phyloP scores from a whole-genome alignment of 2,329 filamentous ascomycete genomes.

The Phaeosphaeriaceae sp. region DNA sequence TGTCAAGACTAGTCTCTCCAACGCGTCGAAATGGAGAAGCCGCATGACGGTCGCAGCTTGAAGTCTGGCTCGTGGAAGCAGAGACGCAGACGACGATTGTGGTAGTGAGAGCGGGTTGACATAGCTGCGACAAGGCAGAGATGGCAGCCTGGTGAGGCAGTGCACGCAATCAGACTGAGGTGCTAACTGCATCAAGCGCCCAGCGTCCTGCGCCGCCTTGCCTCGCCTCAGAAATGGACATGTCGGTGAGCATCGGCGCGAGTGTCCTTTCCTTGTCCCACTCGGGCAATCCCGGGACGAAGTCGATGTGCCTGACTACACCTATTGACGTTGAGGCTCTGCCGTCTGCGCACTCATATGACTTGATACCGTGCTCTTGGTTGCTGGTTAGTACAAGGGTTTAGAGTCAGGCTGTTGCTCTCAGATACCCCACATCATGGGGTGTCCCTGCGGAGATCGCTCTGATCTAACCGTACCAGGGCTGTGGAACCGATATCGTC shows the following conservation, averaged over 20 bases:
- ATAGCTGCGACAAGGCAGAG: no score
- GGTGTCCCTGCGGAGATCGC: conserved; percentile 4
- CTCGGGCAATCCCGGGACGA: neutral
- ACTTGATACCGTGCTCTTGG: neutral
- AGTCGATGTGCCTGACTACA: neutral
- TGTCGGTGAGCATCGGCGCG: neutral
- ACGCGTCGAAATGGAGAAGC: no score
- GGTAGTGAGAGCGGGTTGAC: no score
- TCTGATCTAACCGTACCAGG: conserved; percentile 2
- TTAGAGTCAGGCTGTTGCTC: neutral
- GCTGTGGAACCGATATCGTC: neutral
- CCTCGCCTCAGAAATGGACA: neutral
- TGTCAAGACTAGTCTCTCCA: no score
- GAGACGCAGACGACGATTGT: no score
- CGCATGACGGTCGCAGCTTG: no score
- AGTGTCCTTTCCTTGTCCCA: neutral
- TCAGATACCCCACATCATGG: conserved; percentile 5
- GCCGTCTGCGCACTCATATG: neutral
- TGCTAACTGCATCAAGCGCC: no score
- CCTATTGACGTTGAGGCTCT: neutral
- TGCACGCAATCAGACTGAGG: no score
- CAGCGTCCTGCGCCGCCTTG: no score
- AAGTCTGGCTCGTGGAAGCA: no score
- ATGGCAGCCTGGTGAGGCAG: no score
- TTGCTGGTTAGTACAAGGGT: neutral